phyloP scores from a whole-genome alignment of 2,329 filamentous ascomycete genomes.

The Thielaviopsis populi region DNA sequence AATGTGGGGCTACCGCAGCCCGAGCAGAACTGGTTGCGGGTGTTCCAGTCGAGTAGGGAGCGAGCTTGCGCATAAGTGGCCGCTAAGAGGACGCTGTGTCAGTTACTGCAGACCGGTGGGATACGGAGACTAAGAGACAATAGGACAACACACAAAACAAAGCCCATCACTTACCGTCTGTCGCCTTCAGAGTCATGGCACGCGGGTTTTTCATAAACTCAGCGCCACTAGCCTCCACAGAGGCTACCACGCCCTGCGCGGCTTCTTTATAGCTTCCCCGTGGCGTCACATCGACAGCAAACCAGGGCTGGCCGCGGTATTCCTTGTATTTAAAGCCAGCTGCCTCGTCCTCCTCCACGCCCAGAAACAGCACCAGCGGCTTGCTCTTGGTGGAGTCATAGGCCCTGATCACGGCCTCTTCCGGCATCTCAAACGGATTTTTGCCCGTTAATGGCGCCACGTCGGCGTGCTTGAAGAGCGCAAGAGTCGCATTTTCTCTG shows the following conservation, averaged over 20 bases:
- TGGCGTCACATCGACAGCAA: constrained; percentile 78
- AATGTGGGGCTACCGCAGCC: constrained; percentile 75
- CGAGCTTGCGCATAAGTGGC: constrained; percentile 83
- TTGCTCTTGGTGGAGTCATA: constrained; percentile 57
- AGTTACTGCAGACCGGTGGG: not conserved
- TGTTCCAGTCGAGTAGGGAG: constrained; percentile 86
- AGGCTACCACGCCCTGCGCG: constrained; percentile 34
- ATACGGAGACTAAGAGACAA: not conserved
- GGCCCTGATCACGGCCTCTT: constrained; percentile 55
- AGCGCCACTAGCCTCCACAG: not conserved
- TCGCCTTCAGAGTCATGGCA: constrained; percentile 35
- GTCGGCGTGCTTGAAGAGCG: constrained; percentile 53
- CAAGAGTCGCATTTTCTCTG: constrained; percentile 38
- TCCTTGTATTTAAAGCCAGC: constrained; percentile 45
- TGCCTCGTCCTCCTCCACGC: constrained; percentile 50
- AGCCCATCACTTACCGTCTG: constrained; percentile 10
- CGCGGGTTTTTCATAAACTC: constrained; percentile 24
- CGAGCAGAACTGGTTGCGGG: constrained; percentile 79
- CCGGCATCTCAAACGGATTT: constrained; percentile 54
- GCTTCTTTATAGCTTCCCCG: constrained; percentile 46
- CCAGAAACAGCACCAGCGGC: constrained; percentile 70
- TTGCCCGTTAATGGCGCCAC: constrained; percentile 54
- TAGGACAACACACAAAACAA: not conserved
- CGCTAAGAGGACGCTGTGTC: constrained; percentile 35
- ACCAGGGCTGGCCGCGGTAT: constrained; percentile 70